These are phyloP conservation scores for Termitomyces eurrhizus DNA, from an alignment of 768 basidiomycete genomes.

Conservation along the genomic window DNA sequence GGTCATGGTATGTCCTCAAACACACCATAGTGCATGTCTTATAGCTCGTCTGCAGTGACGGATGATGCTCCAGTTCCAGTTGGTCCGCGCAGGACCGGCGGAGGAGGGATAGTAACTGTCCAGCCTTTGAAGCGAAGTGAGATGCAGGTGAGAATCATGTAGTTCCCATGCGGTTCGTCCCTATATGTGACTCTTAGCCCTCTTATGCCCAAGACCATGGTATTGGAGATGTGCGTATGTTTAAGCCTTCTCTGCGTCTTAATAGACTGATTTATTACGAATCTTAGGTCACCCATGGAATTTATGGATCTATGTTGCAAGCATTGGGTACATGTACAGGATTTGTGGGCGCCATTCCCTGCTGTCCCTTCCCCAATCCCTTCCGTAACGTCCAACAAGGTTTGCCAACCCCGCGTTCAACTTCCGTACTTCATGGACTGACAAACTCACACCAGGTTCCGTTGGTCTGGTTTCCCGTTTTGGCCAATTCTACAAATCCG, in stretches of 20 bases:
- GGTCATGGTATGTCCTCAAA: conserved; percentile 49
- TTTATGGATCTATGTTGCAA: conserved; percentile 82
- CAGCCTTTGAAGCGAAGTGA: conserved; percentile 81
- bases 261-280: neutral
- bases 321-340: conserved; percentile 66
- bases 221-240: conserved; percentile 42
- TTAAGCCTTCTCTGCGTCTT: neutral
- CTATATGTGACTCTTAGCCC: conserved; percentile 43
- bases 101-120: conserved; percentile 62
- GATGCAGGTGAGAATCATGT: conserved; percentile 64
- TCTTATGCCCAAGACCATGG: conserved; percentile 92
- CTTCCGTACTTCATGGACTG: conserved; percentile 4
- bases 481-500: conserved; percentile 94
- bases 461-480: conserved; percentile 92
- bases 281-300: conserved; percentile 67
- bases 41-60: conserved; percentile 45
- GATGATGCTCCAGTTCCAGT: conserved; percentile 41
- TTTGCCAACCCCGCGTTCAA: conserved; percentile 20
- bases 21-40: neutral
- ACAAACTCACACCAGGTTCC: conserved; percentile 49
- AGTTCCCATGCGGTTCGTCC: neutral
- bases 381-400: conserved; percentile 86
- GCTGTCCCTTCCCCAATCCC: conserved; percentile 82
- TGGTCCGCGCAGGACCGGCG: conserved; percentile 27
- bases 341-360: conserved; percentile 71